Percentiles rank a stretch among this genome's conserved stretches.
Evolutionary conservation across 1,139 yeast genomes (phyloP).

Genomic region (Scheffersomyces cryptocercus): DNA sequence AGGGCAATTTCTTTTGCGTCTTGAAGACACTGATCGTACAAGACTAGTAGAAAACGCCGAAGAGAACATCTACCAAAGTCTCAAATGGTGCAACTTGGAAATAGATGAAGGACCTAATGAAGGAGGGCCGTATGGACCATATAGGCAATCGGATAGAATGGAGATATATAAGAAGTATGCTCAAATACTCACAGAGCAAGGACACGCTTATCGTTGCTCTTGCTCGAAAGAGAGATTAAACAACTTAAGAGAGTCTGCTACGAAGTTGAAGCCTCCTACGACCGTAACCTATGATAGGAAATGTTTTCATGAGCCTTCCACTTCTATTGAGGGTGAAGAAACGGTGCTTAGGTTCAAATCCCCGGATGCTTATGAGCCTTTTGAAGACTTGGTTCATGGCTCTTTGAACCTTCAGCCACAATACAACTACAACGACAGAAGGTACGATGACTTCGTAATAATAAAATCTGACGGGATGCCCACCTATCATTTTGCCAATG

Average conservation of each 20-base stretch:
- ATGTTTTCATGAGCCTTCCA: conserved; percentile 44
- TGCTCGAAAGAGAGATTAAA: conserved; percentile 82
- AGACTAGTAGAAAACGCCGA: conserved; percentile 84
- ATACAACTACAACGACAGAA: conserved; percentile 61
- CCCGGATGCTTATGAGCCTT: conserved; percentile 67
- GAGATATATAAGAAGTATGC: conserved; percentile 64
- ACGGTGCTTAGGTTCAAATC: conserved; percentile 64
- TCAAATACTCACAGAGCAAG: conserved; percentile 55
- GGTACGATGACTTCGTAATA: conserved; percentile 88
- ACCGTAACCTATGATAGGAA: conserved; percentile 89
- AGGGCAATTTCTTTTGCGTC: conserved; percentile 76
- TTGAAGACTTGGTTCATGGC: conserved; percentile 79
- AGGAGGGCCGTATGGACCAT: conserved; percentile 76
- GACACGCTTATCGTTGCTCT: conserved; percentile 81
- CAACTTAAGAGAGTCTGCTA: conserved; percentile 69
- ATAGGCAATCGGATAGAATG: conserved; percentile 79
- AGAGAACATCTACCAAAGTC: conserved; percentile 68
- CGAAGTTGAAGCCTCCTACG: conserved; percentile 78
- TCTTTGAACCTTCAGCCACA: conserved; percentile 76
- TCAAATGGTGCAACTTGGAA: conserved; percentile 73
- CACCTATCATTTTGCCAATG: conserved; percentile 95
- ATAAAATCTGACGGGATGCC: conserved; percentile 92
- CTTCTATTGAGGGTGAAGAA: conserved; percentile 24
- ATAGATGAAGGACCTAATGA: conserved; percentile 80
- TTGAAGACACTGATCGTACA: conserved; percentile 90